Conservation (phyloP, 768 basidiomycete species). For the Tylopilus cervinicoccineus region DNA sequence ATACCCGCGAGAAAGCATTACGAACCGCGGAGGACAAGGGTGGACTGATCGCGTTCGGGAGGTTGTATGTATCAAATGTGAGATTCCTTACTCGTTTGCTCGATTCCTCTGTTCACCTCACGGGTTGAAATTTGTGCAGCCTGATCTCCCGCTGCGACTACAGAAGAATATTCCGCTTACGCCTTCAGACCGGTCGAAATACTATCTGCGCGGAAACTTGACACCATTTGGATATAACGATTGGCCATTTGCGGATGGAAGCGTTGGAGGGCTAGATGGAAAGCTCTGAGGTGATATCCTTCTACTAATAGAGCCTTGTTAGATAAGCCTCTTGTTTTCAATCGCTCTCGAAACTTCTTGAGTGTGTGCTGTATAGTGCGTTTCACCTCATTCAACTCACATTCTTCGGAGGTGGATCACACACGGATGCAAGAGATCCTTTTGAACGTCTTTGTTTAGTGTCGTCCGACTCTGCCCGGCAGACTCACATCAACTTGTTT, state of each 20-base stretch:
- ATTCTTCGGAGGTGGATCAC: too few species aligned
- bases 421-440: not conserved
- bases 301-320: too few species aligned
- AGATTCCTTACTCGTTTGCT: not conserved
- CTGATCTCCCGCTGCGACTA: conserved; percentile 32
- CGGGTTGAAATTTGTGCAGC: conserved; percentile 13
- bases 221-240: not conserved
- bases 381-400: too few species aligned
- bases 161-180: conserved; percentile 19
- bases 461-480: not conserved
- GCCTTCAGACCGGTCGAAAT: not conserved
- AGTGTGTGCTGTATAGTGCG: too few species aligned
- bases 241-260: not conserved
- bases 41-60: not conserved
- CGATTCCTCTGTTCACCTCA: not conserved
- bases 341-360: too few species aligned
- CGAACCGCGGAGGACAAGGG: not conserved
- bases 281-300: not conserved
- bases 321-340: too few species aligned
- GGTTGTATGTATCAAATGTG: conserved; percentile 4
- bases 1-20: not conserved
- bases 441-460: not conserved
- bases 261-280: not conserved
- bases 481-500: not conserved
- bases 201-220: not conserved